These are phyloP conservation scores for Astrothelium macrocarpum DNA, from an alignment of 495 filamentous ascomycete species.

Conservation along the genomic window DNA sequence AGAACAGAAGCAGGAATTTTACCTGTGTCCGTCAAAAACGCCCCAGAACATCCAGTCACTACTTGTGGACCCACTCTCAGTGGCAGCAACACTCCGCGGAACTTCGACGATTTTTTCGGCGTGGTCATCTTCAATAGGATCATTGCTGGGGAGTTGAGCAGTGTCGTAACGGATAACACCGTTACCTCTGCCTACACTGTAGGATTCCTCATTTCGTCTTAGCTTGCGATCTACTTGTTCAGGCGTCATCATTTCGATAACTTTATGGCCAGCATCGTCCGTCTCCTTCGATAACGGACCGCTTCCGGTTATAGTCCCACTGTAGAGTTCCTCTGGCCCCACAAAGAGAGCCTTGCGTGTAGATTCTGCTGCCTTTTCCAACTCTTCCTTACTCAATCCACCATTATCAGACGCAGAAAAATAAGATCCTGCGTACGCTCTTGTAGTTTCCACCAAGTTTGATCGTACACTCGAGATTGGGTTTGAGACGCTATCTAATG, in stretches of 20 bases:
- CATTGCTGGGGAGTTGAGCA: conserved; percentile 90
- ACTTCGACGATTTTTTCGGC: conserved; percentile 94
- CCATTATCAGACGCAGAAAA: conserved; percentile 25
- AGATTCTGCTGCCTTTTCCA: conserved; percentile 14
- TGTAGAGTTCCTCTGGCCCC: conserved; percentile 74
- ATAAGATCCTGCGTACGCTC: conserved; percentile 10
- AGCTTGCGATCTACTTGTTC: conserved; percentile 89
- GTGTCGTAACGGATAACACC: conserved; percentile 93
- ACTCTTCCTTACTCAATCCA: neutral
- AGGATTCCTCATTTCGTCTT: conserved; percentile 80
- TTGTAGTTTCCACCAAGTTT: conserved; percentile 18
- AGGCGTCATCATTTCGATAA: conserved; percentile 90
- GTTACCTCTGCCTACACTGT: conserved; percentile 76
- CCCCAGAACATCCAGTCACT: conserved; percentile 99
- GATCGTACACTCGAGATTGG: conserved; percentile 15
- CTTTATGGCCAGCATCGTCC: conserved; percentile 67
- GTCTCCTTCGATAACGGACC: conserved; percentile 78
- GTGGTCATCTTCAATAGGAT: conserved; percentile 97
- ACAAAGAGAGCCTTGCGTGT: conserved; percentile 54
- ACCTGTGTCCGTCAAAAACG: conserved; percentile 96
- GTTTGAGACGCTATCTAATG: neutral
- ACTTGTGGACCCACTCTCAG: conserved; percentile 42
- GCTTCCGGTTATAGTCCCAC: conserved; percentile 67
- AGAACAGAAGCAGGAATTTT: conserved; percentile 25
- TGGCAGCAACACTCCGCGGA: conserved; percentile 45